Conservation (phyloP, 805 yeast species). For the Ogataea allantospora region DNA sequence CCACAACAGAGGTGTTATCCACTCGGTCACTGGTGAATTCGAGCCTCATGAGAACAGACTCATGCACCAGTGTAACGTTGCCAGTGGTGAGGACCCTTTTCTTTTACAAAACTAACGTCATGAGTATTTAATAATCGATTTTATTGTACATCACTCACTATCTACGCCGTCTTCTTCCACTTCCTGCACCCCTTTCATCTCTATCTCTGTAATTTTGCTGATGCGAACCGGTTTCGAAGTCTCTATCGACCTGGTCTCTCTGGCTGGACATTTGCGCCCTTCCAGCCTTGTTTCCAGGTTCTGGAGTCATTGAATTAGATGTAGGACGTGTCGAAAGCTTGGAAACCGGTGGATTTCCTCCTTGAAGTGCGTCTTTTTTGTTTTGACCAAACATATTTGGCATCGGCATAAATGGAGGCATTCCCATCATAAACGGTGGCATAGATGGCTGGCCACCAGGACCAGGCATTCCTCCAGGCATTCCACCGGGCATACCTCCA, state of each 20-base stretch:
- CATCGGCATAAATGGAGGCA: conserved; percentile 27
- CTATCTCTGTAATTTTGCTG: conserved; percentile 24
- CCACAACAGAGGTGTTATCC: conserved; percentile 89
- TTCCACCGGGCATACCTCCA: conserved; percentile 27
- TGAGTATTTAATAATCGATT: not conserved
- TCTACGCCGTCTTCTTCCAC: conserved; percentile 10
- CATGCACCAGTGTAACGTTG: conserved; percentile 94
- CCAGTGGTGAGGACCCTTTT: conserved; percentile 72
- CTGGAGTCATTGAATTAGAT: conserved; percentile 28
- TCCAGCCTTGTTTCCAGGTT: conserved; percentile 17
- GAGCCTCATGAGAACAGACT: conserved; percentile 73
- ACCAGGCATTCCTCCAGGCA: conserved; percentile 11
- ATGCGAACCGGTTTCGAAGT: conserved; percentile 23
- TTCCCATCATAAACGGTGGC: conserved; percentile 20
- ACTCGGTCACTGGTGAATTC: conserved; percentile 88
- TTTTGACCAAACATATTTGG: conserved; percentile 14
- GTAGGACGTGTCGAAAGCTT: conserved; percentile 27
- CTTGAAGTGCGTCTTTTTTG: conserved; percentile 9
- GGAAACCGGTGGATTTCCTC: conserved; percentile 14
- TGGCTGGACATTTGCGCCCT: conserved; percentile 18
- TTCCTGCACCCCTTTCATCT: conserved; percentile 8
- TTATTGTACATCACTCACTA: conserved; percentile 2
- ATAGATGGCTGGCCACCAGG: conserved; percentile 34
- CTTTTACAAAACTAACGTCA: conserved; percentile 10
- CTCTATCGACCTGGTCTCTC: conserved; percentile 32